These are phyloP conservation scores for Fusarium hainanense DNA, from an alignment of 2,329 filamentous ascomycete genomes.

Conservation along the genomic window DNA sequence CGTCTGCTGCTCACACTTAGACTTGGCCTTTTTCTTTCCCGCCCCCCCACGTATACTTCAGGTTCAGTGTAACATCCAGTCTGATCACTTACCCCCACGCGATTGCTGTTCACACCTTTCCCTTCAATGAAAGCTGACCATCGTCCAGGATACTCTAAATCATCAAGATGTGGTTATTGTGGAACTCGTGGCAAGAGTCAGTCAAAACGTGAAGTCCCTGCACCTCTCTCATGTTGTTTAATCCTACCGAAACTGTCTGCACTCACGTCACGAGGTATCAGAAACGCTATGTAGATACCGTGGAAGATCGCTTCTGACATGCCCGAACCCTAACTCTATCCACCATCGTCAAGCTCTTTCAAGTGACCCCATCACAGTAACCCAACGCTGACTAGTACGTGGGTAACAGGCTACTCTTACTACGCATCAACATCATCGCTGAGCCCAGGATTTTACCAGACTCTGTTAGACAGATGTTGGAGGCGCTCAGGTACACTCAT, in stretches of 20 bases:
- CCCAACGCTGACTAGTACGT: conserved; percentile 39
- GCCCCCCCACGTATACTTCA: conserved; percentile 22
- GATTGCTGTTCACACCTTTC: conserved; percentile 16
- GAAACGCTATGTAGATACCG: conserved; percentile 10
- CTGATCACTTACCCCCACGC: conserved; percentile 40
- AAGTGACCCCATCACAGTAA: conserved; percentile 8
- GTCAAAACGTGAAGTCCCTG: conserved; percentile 58
- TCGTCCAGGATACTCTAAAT: conserved; percentile 61
- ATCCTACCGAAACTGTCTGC: conserved; percentile 4
- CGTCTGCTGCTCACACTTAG: neutral
- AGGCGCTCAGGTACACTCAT: conserved; percentile 77
- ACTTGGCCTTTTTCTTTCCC: neutral
- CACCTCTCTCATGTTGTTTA: neutral
- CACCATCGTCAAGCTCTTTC: neutral
- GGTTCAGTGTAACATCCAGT: conserved; percentile 6
- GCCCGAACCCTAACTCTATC: neutral
- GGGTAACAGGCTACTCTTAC: conserved; percentile 73
- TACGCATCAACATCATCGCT: conserved; percentile 73
- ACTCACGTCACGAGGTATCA: conserved; percentile 9
- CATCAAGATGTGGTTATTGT: conserved; percentile 66
- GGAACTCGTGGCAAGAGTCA: conserved; percentile 60
- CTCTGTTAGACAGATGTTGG: conserved; percentile 79
- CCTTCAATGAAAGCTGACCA: conserved; percentile 32
- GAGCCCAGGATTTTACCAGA: conserved; percentile 75
- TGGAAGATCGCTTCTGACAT: conserved; percentile 13